These are phyloP conservation scores for Choiromyces venosus DNA, from an alignment of 495 filamentous ascomycete species.

Conservation along the genomic window DNA sequence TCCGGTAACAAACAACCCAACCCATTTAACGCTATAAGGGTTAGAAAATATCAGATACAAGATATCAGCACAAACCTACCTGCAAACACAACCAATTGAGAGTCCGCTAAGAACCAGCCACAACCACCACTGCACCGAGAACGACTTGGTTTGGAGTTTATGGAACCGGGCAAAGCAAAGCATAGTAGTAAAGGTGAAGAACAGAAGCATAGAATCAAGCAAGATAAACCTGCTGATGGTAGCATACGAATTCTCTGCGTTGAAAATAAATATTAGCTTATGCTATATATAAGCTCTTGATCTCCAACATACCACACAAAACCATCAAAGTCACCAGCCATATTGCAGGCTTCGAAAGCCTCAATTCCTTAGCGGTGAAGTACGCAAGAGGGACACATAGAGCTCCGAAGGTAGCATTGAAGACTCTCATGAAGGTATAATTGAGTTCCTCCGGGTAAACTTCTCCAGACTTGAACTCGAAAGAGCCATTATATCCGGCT, in stretches of 20 bases:
- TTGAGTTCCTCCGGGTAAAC: constrained; percentile 87
- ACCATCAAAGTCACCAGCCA: constrained; percentile 97
- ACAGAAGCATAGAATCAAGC: constrained; percentile 95
- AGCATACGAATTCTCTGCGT: constrained; percentile 85
- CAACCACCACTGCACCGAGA: constrained; percentile 80
- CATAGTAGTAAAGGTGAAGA: constrained; percentile 93
- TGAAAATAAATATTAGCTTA: constrained; percentile 13
- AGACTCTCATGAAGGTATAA: constrained; percentile 97
- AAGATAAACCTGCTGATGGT: constrained; percentile 98
- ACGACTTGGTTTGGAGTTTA: constrained; percentile 71
- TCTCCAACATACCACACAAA: constrained; percentile 54
- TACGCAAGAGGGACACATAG: constrained; percentile 91
- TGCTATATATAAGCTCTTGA: neutral
- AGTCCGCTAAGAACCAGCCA: constrained; percentile 90
- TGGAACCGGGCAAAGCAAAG: constrained; percentile 97
- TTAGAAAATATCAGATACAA: constrained; percentile 12
- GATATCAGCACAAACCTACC: constrained; percentile 10
- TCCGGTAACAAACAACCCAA: constrained; percentile 89
- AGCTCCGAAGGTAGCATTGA: constrained; percentile 92
- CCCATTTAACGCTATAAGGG: constrained; percentile 79
- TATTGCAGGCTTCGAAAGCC: constrained; percentile 74
- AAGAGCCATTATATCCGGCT: constrained; percentile 97
- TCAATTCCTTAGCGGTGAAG: constrained; percentile 84
- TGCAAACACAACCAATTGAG: constrained; percentile 90
- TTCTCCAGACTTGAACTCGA: constrained; percentile 99